Percentiles rank a stretch among this genome's conserved stretches.
Conservation (phyloP, 2,329 filamentous ascomycete species). For the Pestalotiopsis sp. region DNA sequence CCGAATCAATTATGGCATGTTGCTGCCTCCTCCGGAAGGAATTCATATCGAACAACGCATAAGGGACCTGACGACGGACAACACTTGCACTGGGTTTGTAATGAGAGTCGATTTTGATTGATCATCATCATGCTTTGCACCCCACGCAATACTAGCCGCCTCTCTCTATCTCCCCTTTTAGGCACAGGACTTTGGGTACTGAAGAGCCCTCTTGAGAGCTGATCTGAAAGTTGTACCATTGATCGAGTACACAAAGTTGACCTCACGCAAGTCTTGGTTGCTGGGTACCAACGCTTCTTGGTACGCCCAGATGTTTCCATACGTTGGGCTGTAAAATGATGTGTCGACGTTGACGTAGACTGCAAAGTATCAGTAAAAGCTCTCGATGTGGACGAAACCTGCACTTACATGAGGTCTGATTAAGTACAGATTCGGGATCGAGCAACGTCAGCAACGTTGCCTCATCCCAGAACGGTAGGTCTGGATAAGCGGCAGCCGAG, state of each 20-base stretch:
- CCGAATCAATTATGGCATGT: too few species aligned
- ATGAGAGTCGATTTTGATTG: too few species aligned
- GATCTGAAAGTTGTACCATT: conserved; percentile 35
- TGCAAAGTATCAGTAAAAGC: background rate
- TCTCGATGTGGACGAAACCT: too few species aligned
- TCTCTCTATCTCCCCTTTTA: background rate
- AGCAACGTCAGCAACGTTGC: conserved; percentile 23
- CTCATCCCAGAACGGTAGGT: conserved; percentile 27
- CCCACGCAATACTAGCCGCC: too few species aligned
- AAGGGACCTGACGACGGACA: too few species aligned
- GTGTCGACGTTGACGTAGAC: conserved; percentile 28
- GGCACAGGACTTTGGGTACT: conserved; percentile 48
- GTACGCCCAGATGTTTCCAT: conserved; percentile 25
- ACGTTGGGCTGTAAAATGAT: conserved; percentile 22
- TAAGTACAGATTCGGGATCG: conserved; percentile 20
- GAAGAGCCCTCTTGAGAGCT: conserved; percentile 33
- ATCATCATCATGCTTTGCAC: too few species aligned
- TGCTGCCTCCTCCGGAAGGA: too few species aligned
- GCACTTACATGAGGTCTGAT: conserved; percentile 24
- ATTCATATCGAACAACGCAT: too few species aligned
- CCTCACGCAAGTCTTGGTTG: conserved; percentile 20
- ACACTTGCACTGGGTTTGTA: too few species aligned
- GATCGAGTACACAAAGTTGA: conserved; percentile 23
- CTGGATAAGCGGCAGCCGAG: conserved; percentile 15
- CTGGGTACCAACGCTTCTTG: conserved; percentile 20